Evolutionary conservation across 1,284 basidiomycete species (phyloP), one percentile per base, ranked within the genome.

Genomic region (Moesziomyces globuligerus): DNA sequence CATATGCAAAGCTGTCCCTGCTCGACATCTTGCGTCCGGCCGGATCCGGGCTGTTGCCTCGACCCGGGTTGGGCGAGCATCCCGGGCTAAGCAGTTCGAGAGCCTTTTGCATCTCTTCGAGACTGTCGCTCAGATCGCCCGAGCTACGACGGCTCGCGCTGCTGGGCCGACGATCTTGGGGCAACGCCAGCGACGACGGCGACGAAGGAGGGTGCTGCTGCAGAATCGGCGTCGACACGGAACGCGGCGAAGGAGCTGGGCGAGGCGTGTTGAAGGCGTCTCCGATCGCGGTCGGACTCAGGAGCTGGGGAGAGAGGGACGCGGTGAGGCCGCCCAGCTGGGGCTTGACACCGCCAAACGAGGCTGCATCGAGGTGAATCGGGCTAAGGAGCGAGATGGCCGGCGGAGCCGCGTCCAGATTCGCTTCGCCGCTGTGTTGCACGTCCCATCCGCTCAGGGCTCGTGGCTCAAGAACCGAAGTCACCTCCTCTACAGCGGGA

Each of bases 71-170:
- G 26, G 62, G 61, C 38, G 70, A 73, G 44, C 56, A 64, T 18
- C 50, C 67, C 9, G 75, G 75, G 15, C 64, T 74, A 32, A 77
- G 70, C 7, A 77, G 60, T 36, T 74, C 66, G 29, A 77, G 45
- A 7, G 75, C 75, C 36, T 58, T 71, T 47, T 76, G 54, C 69
- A 76, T 73, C 18, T 76, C 66, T 32, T 71, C 56, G 20, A 76
- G 57, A 4, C 67, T 57, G 34, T 75, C 75, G 47, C 60, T 69
- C 47, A 66, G 40, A 37, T 74, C 74, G 24, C 52, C 51, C 8
- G 51, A 60, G 55, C 71, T 75, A 34, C 54, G 58, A n/a, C 51
- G 48, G 47, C 69, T 75, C 34, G 25, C 44, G 25, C 36, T 47
- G 50, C 56, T 53, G 17, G 49, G 51, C n/a, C 56, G 42, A 39